Conservation (phyloP, 1,284 basidiomycete species). For the Trichosporon coremiiforme region DNA sequence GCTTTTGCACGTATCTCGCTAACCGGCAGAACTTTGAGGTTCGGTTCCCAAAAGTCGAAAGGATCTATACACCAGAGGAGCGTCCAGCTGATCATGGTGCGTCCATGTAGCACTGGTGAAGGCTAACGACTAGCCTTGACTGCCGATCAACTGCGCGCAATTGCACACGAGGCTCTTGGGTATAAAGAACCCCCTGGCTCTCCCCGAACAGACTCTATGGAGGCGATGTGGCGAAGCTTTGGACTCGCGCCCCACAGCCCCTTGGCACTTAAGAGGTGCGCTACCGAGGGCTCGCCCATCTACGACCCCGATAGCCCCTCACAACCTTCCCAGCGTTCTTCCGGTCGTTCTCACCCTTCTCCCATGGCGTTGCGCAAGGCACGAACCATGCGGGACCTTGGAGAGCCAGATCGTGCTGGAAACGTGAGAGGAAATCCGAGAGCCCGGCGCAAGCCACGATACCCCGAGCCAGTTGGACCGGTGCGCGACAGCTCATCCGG, state of each 20-base stretch:
- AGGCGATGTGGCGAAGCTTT: constrained; percentile 7
- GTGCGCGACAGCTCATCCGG: neutral
- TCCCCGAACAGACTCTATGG: constrained; percentile 12
- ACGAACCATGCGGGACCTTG: neutral
- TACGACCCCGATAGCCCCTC: neutral
- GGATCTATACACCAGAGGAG: constrained; percentile 65
- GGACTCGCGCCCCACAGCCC: neutral
- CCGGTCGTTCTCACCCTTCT: neutral
- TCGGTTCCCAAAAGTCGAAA: constrained; percentile 75
- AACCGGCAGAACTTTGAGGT: constrained; percentile 70
- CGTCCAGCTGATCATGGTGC: constrained; percentile 65
- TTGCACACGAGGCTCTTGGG: neutral
- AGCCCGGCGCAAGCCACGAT: neutral
- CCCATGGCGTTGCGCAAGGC: neutral
- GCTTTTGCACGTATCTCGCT: constrained; percentile 31
- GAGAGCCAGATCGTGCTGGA: neutral
- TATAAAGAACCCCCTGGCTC: neutral
- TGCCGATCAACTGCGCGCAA: neutral
- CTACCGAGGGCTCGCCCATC: constrained; percentile 1
- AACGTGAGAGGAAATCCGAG: neutral
- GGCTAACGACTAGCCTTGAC: neutral
- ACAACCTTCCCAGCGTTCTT: neutral
- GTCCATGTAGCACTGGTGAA: neutral
- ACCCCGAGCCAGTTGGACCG: neutral
- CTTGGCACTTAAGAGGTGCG: constrained; percentile 11